Conservation (phyloP, 1,284 basidiomycete species). For the Pulveroboletus sp. region DNA sequence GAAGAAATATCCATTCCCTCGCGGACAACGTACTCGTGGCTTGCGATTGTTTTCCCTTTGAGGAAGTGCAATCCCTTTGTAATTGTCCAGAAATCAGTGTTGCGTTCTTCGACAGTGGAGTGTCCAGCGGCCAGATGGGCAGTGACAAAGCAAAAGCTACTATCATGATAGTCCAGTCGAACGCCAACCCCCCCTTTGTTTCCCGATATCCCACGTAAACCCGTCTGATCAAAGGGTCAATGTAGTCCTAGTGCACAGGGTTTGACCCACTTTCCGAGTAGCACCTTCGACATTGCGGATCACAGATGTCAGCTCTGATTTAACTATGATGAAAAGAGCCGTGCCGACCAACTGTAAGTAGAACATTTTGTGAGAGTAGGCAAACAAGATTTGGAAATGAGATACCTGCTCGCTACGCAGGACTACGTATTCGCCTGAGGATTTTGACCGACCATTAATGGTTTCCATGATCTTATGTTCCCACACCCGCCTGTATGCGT, state of each 20-base stretch:
- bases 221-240: slow-evolving; percentile 62
- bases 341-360: slow-evolving; percentile 84
- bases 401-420: slow-evolving; percentile 88
- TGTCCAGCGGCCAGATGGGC: slow-evolving; percentile 96
- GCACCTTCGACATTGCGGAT: slow-evolving; percentile 92
- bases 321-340: slow-evolving; percentile 85
- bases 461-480: slow-evolving; percentile 82
- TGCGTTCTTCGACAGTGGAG: slow-evolving; percentile 85
- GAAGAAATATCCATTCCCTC: slow-evolving; percentile 4
- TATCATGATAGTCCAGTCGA: slow-evolving; percentile 87
- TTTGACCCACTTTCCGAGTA: slow-evolving; percentile 73
- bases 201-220: slow-evolving; percentile 93
- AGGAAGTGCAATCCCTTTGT: slow-evolving; percentile 80
- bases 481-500: slow-evolving; percentile 71
- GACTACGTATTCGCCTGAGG: slow-evolving; percentile 78
- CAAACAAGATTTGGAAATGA: slow-evolving; percentile 2
- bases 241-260: not conserved
- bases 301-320: slow-evolving; percentile 70
- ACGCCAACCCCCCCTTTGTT: slow-evolving; percentile 97
- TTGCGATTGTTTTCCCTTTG: slow-evolving; percentile 84
- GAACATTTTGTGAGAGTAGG: not conserved
- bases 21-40: slow-evolving; percentile 81
- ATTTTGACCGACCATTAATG: slow-evolving; percentile 67
- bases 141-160: slow-evolving; percentile 93
- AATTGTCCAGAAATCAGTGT: slow-evolving; percentile 92